Evolutionary conservation across 192 early-diverging fungal species (phyloP), one percentile per base, ranked within the genome.

Genomic region (Coemansia asiatica): DNA sequence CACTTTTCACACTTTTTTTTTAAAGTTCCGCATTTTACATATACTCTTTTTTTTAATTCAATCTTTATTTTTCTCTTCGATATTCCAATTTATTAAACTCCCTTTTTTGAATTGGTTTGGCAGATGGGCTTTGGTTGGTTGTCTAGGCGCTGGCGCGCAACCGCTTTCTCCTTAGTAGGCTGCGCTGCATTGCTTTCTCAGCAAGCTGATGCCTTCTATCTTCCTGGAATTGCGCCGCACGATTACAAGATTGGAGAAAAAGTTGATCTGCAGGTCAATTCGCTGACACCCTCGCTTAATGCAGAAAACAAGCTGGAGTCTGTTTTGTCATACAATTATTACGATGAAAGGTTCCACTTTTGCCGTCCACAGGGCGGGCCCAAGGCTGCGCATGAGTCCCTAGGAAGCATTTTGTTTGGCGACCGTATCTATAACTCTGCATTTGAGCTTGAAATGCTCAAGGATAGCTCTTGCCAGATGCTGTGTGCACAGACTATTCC

Each of bases 341-440:
- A 98, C 75, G 84, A 92, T 81, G 83, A 88, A 48, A 78, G 82
- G 57, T 95, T 98, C 74, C 89, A 92, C 70, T 94, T 95, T 67
- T 97, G 95, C 74, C 64, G 81, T 61, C 93, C 92, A 2, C 76
- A 85, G 21, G 85, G 81, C 44, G 88, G 85, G 0, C 85, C 86
- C 7, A 71, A 85, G 61, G 77, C 85, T 0, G 84, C 87, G 60
- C 69, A 90, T 23, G 96, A 97, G 77, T 90, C 87, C 2, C 84
- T 98, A 56, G 96, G 96, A 33, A 90, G 87, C 64, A 95, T 98
- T 46, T 76, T 98, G 29, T 98, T 98, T 90, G 96, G 96, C 7
- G 95, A 98, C 64, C 87, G 96, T 31, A 90, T 98, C 66, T 94
- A 87, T 60, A 87, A 80, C 55, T 95, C 94, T 3, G 84, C 82